Conservation (phyloP, 2,329 filamentous ascomycete genomes). For the Beauveria sp. region DNA sequence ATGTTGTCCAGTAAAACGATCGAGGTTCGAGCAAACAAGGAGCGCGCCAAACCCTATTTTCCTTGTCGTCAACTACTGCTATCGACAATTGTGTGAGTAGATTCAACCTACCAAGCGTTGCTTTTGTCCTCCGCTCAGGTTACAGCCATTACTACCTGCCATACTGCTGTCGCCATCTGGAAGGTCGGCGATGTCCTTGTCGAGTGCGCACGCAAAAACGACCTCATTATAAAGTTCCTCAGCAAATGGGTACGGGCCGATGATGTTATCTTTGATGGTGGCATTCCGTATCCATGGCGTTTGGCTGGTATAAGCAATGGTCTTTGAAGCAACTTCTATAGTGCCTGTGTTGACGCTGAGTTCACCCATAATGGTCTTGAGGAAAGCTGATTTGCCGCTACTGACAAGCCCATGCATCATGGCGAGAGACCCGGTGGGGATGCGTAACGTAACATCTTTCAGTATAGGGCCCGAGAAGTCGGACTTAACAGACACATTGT, state of each 20-base stretch:
- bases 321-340: not conserved
- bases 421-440: not conserved
- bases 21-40: constrained; percentile 8
- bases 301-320: not conserved
- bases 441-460: not conserved
- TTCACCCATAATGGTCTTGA: not conserved
- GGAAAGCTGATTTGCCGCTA: not conserved
- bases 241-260: not conserved
- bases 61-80: not conserved
- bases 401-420: not conserved
- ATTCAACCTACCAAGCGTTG: not conserved
- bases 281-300: not conserved
- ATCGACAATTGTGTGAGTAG: not conserved
- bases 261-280: not conserved
- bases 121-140: constrained; percentile 1
- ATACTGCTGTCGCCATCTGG: not conserved
- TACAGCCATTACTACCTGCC: not conserved
- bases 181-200: not conserved
- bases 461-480: not conserved
- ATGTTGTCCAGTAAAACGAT: constrained; percentile 12
- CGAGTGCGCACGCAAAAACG: not conserved
- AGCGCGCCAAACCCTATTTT: not conserved
- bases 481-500: not conserved
- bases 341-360: not conserved
- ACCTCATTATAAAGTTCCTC: not conserved